Conservation (phyloP, 495 filamentous ascomycete genomes). For the Bathelium albidoporum region DNA sequence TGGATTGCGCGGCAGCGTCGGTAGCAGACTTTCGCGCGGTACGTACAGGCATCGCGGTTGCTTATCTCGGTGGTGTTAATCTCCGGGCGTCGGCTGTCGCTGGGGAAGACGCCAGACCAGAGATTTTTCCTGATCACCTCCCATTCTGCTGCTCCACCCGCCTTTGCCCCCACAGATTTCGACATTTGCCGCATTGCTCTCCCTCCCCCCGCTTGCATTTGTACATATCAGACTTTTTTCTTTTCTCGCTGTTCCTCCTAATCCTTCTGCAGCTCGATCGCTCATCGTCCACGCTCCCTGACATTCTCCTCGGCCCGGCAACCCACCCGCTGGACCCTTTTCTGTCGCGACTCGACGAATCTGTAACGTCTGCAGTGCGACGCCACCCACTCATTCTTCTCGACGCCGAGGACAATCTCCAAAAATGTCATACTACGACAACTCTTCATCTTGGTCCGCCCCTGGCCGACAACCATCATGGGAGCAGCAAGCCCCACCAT, state of each 20-base stretch:
- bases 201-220: constrained; percentile 1
- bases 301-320: background rate
- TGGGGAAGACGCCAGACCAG: background rate
- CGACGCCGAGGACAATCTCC: background rate
- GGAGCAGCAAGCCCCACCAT: constrained; percentile 78
- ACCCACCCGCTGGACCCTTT: background rate
- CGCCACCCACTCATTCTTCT: background rate
- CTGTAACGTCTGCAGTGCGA: constrained; percentile 6
- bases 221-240: constrained; percentile 2
- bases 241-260: background rate
- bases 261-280: background rate
- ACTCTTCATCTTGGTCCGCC: constrained; percentile 67
- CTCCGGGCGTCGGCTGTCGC: constrained; percentile 1
- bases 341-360: constrained; percentile 4
- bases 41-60: background rate
- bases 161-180: background rate
- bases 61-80: constrained; percentile 5
- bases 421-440: constrained; percentile 83
- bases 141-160: background rate
- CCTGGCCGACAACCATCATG: constrained; percentile 57
- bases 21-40: background rate
- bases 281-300: constrained; percentile 2
- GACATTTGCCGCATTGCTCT: background rate
- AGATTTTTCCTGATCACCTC: background rate
- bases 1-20: background rate